Conservation (phyloP, 768 basidiomycete species). For the Cubamyces lactineus region DNA sequence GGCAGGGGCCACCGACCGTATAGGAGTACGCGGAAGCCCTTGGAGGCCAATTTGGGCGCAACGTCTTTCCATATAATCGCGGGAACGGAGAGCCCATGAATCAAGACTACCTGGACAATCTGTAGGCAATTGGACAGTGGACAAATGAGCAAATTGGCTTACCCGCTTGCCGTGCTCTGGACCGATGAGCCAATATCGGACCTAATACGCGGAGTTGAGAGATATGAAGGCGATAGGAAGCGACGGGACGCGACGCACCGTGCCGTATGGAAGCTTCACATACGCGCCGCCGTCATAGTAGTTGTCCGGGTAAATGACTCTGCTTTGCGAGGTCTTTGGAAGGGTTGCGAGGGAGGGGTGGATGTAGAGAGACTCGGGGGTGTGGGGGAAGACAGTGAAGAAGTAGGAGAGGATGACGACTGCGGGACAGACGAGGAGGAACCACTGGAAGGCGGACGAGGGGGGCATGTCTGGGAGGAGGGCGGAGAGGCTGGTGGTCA, state of each 20-base stretch:
- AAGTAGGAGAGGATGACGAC: conserved; percentile 63
- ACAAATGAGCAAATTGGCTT: conserved; percentile 20
- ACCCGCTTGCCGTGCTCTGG: conserved; percentile 71
- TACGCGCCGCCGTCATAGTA: conserved; percentile 67
- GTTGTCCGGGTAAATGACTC: conserved; percentile 74
- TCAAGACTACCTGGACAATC: conserved; percentile 63
- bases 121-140: neutral
- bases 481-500: conserved; percentile 1
- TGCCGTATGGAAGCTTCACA: conserved; percentile 65
- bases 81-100: conserved; percentile 79
- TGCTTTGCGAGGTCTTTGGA: conserved; percentile 56
- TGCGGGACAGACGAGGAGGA: conserved; percentile 64
- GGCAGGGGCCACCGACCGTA: conserved; percentile 52
- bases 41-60: conserved; percentile 61
- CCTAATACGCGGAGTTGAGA: conserved; percentile 41
- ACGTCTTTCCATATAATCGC: conserved; percentile 79
- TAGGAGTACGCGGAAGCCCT: conserved; percentile 73
- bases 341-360: conserved; percentile 65
- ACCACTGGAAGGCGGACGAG: conserved; percentile 36
- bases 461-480: conserved; percentile 29
- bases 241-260: conserved; percentile 42
- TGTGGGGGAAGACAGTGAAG: conserved; percentile 65
- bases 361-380: conserved; percentile 52
- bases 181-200: conserved; percentile 78
- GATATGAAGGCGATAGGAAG: conserved; percentile 10